phyloP scores from a whole-genome alignment of 2,329 filamentous ascomycete genomes.

The Trichoderma sp. region DNA sequence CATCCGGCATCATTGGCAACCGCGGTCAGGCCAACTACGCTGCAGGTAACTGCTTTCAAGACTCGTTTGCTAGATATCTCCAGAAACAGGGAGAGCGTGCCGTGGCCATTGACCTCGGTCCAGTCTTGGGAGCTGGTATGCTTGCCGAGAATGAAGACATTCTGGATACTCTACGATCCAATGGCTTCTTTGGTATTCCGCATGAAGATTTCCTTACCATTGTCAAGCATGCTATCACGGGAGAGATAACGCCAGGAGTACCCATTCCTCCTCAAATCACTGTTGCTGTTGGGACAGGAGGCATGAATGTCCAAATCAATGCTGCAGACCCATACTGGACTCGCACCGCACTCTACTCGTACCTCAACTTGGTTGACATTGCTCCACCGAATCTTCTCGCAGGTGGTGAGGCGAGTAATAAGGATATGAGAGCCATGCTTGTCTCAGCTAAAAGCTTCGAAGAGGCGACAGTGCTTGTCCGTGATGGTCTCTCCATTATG shows the following conservation, averaged over 20 bases:
- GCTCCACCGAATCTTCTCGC: slow-evolving; percentile 32
- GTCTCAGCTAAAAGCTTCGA: slow-evolving; percentile 29
- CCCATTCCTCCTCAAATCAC: slow-evolving; percentile 47
- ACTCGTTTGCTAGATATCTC: slow-evolving; percentile 44
- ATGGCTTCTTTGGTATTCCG: slow-evolving; percentile 55
- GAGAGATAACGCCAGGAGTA: slow-evolving; percentile 29
- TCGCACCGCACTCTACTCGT: slow-evolving; percentile 47
- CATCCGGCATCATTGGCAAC: slow-evolving; percentile 55
- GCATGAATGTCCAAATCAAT: slow-evolving; percentile 51
- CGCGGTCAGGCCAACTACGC: slow-evolving; percentile 59
- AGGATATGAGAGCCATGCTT: slow-evolving; percentile 36
- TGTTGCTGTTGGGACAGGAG: slow-evolving; percentile 55
- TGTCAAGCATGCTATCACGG: slow-evolving; percentile 46
- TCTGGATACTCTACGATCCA: slow-evolving; percentile 48
- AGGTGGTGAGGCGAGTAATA: slow-evolving; percentile 21
- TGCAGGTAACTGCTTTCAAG: slow-evolving; percentile 52
- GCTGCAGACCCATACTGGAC: slow-evolving; percentile 55
- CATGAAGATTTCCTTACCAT: slow-evolving; percentile 50
- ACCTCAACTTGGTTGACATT: slow-evolving; percentile 50
- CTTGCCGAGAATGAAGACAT: slow-evolving; percentile 48
- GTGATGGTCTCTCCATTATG: slow-evolving; percentile 39
- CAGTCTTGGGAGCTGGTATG: slow-evolving; percentile 55
- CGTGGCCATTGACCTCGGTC: slow-evolving; percentile 50
- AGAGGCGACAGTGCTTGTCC: slow-evolving; percentile 36
- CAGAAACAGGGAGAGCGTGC: slow-evolving; percentile 36